Conservation (phyloP, 352 stramenopile species). For the Globisporangium viniferum region DNA sequence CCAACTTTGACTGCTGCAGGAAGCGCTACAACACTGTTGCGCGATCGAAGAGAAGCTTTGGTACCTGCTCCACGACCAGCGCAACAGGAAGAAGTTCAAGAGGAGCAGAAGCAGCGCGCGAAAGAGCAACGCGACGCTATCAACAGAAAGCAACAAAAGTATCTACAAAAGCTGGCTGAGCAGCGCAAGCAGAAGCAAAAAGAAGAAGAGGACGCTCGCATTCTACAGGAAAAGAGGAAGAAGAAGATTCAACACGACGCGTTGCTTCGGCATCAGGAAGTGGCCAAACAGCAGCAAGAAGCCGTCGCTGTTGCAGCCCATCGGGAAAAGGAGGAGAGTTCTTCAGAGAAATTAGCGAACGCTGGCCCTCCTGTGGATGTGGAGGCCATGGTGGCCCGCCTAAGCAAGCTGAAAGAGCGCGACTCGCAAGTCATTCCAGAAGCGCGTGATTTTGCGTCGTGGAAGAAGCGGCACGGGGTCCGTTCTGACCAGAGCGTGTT, state of each 20-base stretch:
- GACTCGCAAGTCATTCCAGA: conserved; percentile 64
- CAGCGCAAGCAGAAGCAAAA: conserved; percentile 66
- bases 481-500: conserved; percentile 84
- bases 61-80: background rate
- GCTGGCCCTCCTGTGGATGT: conserved; percentile 35
- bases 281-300: conserved; percentile 41
- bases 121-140: conserved; percentile 54
- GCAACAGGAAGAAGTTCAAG: conserved; percentile 15
- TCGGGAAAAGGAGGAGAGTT: conserved; percentile 25
- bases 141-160: conserved; percentile 66
- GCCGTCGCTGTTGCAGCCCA: conserved; percentile 27
- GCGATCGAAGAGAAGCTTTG: conserved; percentile 13
- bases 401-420: conserved; percentile 71
- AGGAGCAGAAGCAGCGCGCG: conserved; percentile 33
- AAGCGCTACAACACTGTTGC: background rate
- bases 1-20: background rate
- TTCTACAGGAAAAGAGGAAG: conserved; percentile 53
- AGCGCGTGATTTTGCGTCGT: conserved; percentile 82
- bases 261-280: conserved; percentile 51
- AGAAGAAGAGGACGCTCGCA: conserved; percentile 63
- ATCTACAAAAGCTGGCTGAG: conserved; percentile 53
- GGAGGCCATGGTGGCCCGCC: conserved; percentile 69
- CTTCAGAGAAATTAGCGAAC: conserved; percentile 21
- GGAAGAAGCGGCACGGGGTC: conserved; percentile 88
- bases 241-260: conserved; percentile 53